A percentile compares a stretch with the other conserved stretches of the same genome.
Conservation (phyloP, 768 basidiomycete species). For the Pleurotus sapidus region DNA sequence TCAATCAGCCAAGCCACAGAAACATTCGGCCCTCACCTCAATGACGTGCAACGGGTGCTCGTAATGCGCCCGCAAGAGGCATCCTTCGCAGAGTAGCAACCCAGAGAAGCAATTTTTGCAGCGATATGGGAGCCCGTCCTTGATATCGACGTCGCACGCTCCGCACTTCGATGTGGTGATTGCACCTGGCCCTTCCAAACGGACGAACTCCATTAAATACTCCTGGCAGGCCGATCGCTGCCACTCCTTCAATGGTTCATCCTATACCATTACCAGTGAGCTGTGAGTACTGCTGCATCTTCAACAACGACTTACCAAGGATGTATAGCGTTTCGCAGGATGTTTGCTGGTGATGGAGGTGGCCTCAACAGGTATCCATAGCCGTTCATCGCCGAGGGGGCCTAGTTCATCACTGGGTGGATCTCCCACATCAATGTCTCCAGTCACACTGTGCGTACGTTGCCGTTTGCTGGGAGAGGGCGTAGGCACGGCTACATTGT, state of each 20-base stretch:
- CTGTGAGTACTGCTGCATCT: not conserved
- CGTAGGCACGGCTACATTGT: not conserved
- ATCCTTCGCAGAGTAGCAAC: not conserved
- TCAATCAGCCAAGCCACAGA: not conserved
- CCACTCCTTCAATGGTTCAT: not conserved
- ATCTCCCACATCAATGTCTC: not conserved
- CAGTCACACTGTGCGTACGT: not conserved
- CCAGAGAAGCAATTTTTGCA: not conserved
- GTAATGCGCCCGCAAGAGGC: not conserved
- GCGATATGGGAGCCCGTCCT: not conserved
- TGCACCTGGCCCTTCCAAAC: not conserved
- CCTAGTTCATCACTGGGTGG: not conserved
- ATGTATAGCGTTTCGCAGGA: not conserved
- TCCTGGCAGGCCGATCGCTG: not conserved
- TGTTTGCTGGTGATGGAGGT: not conserved
- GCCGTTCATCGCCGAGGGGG: not conserved
- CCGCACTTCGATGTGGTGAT: not conserved
- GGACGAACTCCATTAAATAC: not conserved
- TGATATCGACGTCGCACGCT: not conserved
- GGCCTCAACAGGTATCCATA: not conserved
- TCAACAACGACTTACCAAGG: not conserved
- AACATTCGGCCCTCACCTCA: not conserved
- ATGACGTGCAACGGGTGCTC: not conserved
- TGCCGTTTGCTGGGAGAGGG: slow-evolving; percentile 1
- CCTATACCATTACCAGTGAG: not conserved